phyloP scores from a whole-genome alignment of 306 rosid genomes.

The Sophora flavescens region DNA sequence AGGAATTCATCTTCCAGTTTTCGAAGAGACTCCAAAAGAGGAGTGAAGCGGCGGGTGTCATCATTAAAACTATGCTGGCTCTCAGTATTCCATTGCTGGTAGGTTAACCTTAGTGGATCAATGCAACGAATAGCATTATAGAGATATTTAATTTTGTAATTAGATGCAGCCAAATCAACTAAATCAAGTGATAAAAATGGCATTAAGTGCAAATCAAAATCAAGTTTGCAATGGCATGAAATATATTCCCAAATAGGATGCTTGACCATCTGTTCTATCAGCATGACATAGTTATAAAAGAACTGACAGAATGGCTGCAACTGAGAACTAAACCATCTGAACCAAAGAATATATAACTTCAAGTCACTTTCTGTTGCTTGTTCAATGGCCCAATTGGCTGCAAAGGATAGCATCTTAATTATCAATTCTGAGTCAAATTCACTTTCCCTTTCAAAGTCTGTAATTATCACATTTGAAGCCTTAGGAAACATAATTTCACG shows the following conservation, averaged over 20 bases:
- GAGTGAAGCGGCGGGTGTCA: slow-evolving; percentile 44
- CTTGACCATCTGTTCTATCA: slow-evolving; percentile 54
- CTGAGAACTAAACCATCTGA: slow-evolving; percentile 66
- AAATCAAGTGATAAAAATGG: slow-evolving; percentile 73
- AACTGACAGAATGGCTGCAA: slow-evolving; percentile 68
- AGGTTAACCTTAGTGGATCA: slow-evolving; percentile 60
- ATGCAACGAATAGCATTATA: slow-evolving; percentile 69
- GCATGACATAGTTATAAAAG: slow-evolving; percentile 50
- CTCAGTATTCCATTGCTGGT: slow-evolving; percentile 70
- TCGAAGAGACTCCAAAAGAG: slow-evolving; percentile 61
- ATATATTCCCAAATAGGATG: slow-evolving; percentile 83
- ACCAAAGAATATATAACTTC: slow-evolving; percentile 69
- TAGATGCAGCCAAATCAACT: slow-evolving; percentile 52
- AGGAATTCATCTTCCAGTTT: slow-evolving; percentile 73
- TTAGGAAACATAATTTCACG: slow-evolving; percentile 59
- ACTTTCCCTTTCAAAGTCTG: slow-evolving; percentile 35
- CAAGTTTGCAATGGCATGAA: slow-evolving; percentile 43
- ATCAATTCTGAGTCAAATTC: slow-evolving; percentile 53
- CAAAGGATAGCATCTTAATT: slow-evolving; percentile 69
- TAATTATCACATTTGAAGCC: slow-evolving; percentile 43
- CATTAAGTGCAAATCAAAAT: slow-evolving; percentile 53
- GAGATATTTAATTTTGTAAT: slow-evolving; percentile 47
- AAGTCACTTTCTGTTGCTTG: slow-evolving; percentile 79
- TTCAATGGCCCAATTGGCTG: slow-evolving; percentile 87
- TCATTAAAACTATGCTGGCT: slow-evolving; percentile 41